These are phyloP conservation scores for Yarrowia divulgata DNA, from an alignment of 805 yeast species.

Conservation along the genomic window DNA sequence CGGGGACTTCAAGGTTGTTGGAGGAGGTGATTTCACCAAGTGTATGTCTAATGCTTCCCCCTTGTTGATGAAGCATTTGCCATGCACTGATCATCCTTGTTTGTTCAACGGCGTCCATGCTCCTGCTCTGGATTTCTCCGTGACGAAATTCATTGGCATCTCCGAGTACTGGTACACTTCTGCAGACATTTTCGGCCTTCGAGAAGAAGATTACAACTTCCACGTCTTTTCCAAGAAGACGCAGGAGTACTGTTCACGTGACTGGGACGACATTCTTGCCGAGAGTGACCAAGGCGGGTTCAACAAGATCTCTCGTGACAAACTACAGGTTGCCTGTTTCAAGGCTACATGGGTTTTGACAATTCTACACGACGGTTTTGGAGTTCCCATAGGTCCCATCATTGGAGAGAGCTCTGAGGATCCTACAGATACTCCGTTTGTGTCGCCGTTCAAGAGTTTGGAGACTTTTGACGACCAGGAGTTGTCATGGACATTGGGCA, in stretches of 20 bases:
- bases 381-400: slow-evolving; percentile 60
- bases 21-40: slow-evolving; percentile 78
- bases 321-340: slow-evolving; percentile 79
- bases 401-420: slow-evolving; percentile 37
- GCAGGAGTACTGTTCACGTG: slow-evolving; percentile 73
- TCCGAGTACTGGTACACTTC: slow-evolving; percentile 98
- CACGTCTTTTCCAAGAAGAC: slow-evolving; percentile 68
- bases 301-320: slow-evolving; percentile 61
- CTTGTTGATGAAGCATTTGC: slow-evolving; percentile 69
- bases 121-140: slow-evolving; percentile 79
- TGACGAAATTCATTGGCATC: slow-evolving; percentile 87
- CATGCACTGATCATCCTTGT: slow-evolving; percentile 89
- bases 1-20: slow-evolving; percentile 55
- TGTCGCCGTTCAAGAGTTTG: slow-evolving; percentile 80
- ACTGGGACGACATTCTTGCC: slow-evolving; percentile 66
- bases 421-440: slow-evolving; percentile 42
- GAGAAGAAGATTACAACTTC: slow-evolving; percentile 82
- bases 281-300: slow-evolving; percentile 64
- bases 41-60: slow-evolving; percentile 81
- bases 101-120: slow-evolving; percentile 95
- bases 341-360: slow-evolving; percentile 94
- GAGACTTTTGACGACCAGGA: slow-evolving; percentile 82
- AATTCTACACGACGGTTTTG: slow-evolving; percentile 90
- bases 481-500: slow-evolving; percentile 94
- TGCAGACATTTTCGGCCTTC: slow-evolving; percentile 84